Evolutionary conservation across 2,329 filamentous ascomycete genomes (phyloP).

Genomic region (Endoconidiophora polonica): DNA sequence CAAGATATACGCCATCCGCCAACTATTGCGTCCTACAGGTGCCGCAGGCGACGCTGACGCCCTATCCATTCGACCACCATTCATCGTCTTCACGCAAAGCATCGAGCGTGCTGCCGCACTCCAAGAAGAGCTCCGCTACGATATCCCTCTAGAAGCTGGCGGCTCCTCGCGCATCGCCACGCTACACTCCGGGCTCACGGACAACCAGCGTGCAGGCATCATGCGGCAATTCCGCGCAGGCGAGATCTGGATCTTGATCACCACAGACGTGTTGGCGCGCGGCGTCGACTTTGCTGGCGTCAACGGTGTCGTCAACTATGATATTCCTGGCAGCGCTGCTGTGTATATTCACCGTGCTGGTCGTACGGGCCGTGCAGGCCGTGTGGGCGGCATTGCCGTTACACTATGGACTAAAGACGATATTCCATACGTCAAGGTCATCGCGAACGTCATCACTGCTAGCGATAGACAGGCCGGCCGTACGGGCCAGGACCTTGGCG

Average conservation of each 20-base stretch:
- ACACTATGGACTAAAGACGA: conserved; percentile 96
- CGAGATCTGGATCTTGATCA: conserved; percentile 92
- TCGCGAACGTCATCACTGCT: conserved; percentile 79
- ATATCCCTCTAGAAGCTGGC: conserved; percentile 78
- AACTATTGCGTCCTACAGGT: conserved; percentile 60
- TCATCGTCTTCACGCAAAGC: conserved; percentile 91
- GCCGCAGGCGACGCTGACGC: conserved; percentile 25
- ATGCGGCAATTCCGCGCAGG: conserved; percentile 83
- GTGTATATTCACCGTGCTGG: conserved; percentile 89
- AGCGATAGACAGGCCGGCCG: conserved; percentile 56
- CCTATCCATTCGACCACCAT: conserved; percentile 61
- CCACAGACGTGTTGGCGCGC: conserved; percentile 80
- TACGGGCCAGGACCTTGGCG: conserved; percentile 35
- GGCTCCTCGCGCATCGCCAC: conserved; percentile 74
- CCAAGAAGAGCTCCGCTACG: conserved; percentile 79
- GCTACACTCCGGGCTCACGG: conserved; percentile 72
- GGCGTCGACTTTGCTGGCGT: conserved; percentile 91
- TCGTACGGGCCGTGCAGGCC: conserved; percentile 73
- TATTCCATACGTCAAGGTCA: conserved; percentile 70
- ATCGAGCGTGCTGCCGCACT: conserved; percentile 80
- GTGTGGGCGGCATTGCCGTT: conserved; percentile 74
- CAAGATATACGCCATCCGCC: conserved; percentile 79
- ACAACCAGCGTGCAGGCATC: conserved; percentile 56
- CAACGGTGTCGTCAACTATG: conserved; percentile 94
- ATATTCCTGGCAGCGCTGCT: conserved; percentile 80